Percentiles rank a stretch among this genome's conserved stretches.
Evolutionary conservation across 331 rosid genomes (phyloP).

Genomic region (Pyracantha coccinea): DNA sequence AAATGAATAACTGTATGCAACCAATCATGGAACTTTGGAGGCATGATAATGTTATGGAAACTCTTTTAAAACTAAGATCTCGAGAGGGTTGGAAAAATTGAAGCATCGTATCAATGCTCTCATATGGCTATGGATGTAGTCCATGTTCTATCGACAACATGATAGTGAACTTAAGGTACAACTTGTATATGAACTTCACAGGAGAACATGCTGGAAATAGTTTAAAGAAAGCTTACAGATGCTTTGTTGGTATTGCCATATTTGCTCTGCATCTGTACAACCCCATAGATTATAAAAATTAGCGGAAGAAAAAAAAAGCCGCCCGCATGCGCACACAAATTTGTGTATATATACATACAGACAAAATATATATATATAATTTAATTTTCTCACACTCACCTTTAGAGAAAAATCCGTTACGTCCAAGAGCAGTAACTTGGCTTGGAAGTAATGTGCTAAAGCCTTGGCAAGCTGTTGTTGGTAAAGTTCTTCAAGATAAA

Average conservation of each 20-base stretch:
- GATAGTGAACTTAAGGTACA: background rate
- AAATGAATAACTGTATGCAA: background rate
- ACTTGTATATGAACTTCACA: background rate
- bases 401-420: slow-evolving; percentile 76
- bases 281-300: slow-evolving; percentile 3
- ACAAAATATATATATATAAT: background rate
- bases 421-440: slow-evolving; percentile 86
- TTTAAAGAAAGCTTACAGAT: slow-evolving; percentile 43
- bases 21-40: background rate
- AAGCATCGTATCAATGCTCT: background rate
- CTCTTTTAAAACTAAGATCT: background rate
- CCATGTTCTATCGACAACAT: background rate
- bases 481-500: slow-evolving; percentile 56
- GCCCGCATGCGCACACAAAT: background rate
- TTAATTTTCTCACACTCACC: slow-evolving; percentile 20
- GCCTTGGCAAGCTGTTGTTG: slow-evolving; percentile 98
- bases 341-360: background rate
- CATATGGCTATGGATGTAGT: background rate
- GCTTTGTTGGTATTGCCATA: slow-evolving; percentile 62
- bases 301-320: background rate
- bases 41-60: background rate
- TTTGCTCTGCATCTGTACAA: slow-evolving; percentile 78
- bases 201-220: background rate
- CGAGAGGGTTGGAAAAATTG: background rate
- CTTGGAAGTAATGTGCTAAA: slow-evolving; percentile 89